Evolutionary conservation across 2,329 filamentous ascomycete genomes (phyloP).

Genomic region (Trichoderma aggressivum): DNA sequence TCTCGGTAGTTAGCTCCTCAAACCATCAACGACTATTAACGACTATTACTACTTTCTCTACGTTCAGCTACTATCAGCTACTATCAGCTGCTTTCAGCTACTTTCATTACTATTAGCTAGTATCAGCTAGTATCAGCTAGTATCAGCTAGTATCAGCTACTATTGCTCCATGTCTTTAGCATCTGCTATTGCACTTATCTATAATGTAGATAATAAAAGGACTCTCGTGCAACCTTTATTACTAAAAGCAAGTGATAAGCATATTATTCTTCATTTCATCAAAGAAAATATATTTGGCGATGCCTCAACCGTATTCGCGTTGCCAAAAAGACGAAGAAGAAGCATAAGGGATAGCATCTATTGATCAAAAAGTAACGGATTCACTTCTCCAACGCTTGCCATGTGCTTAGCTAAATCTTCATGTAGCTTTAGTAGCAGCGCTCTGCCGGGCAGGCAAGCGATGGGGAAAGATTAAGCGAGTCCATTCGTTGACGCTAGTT

Average conservation of each 20-base stretch:
- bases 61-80: no score
- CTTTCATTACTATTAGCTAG: no score
- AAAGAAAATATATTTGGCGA: not conserved
- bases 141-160: no score
- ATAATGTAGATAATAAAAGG: not conserved
- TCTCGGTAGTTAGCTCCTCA: no score
- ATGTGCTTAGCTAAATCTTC: not conserved
- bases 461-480: not conserved
- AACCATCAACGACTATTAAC: no score
- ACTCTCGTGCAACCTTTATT: not conserved
- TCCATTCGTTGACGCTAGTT: not conserved
- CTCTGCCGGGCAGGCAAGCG: not conserved
- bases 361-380: not conserved
- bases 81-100: no score
- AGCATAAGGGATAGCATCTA: not conserved
- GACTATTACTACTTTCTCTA: no score
- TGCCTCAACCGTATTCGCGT: not conserved
- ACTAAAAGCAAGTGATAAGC: not conserved
- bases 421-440: not conserved
- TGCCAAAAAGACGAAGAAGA: not conserved
- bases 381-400: not conserved
- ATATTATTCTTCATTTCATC: not conserved
- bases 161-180: not conserved
- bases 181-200: not conserved
- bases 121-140: no score